Base-by-base conservation (phyloP, 2,329 filamentous ascomycete genomes). In the Monosporascus sp. region DNA sequence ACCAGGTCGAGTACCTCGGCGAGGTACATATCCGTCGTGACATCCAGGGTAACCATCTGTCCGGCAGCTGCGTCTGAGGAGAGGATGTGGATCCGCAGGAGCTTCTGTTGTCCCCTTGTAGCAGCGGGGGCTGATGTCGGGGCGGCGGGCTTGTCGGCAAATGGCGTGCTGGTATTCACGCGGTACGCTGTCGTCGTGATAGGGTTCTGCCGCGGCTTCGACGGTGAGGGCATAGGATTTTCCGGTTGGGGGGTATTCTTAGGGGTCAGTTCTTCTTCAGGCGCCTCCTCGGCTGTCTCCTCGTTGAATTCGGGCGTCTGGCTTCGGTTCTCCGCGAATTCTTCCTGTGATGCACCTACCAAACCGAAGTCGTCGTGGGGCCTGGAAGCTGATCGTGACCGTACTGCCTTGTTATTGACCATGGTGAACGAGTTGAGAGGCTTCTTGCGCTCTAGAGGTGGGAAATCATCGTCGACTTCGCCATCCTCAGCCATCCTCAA, bases 391-490 rank as follows among this genome's bases (percentile, higher is more conserved):
- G 87, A 83, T 52, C 89, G 78, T 56, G 78, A 75, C 48, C 79
- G 71, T 5, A 75, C 79, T 8, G 77, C 86, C 51, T 84, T 79
- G 65, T 90, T 91, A 66, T 93, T 92, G 56, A 87, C 88, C 7
- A 88, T 91, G 38, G 89, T 90, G 62, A 93, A 94, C 20, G 89
- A 85, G 6, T 81, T 82, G n/a, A 94, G 77, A 2, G 85, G 80
- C 62, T 87, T 88, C 22, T 82, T 89, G 37, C 89, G 80, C 54
- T 88, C 86, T 41, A 94, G 76, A 0, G 89, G 85, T 35, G 89
- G 88, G 59, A 94, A 94, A 64, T 94, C 90, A 59, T 91, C 88
- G 60, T 95, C 89, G 1, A 93, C 85, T 64, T 94, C 89, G 48
- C 88, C 90, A 52, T 94, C 85, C 56, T 94, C 85, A 2, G 92